Base-by-base conservation (phyloP, 371 early-diverging fungal species). In the Rhizopus sp. region DNA sequence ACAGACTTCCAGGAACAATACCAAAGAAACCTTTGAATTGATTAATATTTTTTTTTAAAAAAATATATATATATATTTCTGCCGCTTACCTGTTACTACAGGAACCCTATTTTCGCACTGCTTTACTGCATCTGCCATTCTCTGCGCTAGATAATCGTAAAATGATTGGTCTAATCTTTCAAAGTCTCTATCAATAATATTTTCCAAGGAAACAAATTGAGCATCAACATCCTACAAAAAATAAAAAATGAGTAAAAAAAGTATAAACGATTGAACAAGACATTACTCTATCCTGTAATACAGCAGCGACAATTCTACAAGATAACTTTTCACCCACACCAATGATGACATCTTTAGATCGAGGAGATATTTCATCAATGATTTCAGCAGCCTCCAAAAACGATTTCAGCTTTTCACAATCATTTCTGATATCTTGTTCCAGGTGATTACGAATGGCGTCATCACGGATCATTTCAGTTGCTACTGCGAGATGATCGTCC, bases 311-410 rank as follows among this genome's bases (percentile, higher is more conserved):
- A 51, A 95, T 88, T 60, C 88, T 81, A 59, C 97, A 96, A 2
- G 95, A 87, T 5, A 99, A 75, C 64, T 88, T 93, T 75, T 99
- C 99, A 51, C 99, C 99, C 13, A 86, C 85, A 49, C 94, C 92
- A 60, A 99, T 87, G 55, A 99, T 96, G 55, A 95, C 86, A 73
- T 99, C 99, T 58, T 89, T 81, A 3, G 98, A 95, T 57, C 95
- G 82, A 48, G 96, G 96, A 15, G 98, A 96, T 16, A 98, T 91
- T 70, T 99, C 99, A 55, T 93, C 91, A 64, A 99, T 96, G 54
- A 94, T 89, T 78, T 91, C 68, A 32, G 95, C 93, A 3, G 99
- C 99, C n/a, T 90, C 84, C 72, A 98, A 81, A 67, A 97, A 95
- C 3, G 84, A 82, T 45, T 83, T 71, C 23, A 98, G 80, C 13